Conservation (phyloP, 78 protist genomes). For the Dictyostelium citrinum region DNA sequence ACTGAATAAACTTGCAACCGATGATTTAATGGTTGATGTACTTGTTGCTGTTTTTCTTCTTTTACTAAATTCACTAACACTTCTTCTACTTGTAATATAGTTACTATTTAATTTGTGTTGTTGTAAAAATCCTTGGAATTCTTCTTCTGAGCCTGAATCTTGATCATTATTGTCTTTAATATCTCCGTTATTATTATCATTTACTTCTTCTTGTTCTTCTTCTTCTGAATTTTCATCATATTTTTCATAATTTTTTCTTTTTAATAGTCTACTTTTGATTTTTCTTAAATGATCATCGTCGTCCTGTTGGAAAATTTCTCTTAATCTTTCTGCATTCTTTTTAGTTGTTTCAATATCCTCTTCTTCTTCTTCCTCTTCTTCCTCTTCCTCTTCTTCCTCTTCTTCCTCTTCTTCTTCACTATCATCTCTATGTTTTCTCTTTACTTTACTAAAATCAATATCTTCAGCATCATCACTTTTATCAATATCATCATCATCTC, state of each 20-base stretch:
- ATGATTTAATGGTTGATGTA: not conserved
- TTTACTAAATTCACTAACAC: not conserved
- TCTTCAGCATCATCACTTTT: not conserved
- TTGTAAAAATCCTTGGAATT: not conserved
- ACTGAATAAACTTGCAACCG: not conserved
- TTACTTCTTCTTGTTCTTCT: not conserved
- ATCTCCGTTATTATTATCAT: not conserved
- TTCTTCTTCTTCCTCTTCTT: not conserved
- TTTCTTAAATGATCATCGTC: not conserved
- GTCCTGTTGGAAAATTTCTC: not conserved
- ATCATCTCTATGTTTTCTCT: not conserved
- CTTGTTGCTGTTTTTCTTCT: not conserved
- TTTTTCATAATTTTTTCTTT: not conserved
- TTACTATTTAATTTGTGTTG: not conserved
- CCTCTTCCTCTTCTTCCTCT: not conserved
- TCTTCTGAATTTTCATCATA: not conserved
- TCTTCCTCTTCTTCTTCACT: not conserved
- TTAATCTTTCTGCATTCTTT: conserved; percentile 1
- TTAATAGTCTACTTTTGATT: not conserved
- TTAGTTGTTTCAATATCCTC: not conserved
- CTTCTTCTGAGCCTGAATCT: not conserved
- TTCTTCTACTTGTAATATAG: not conserved
- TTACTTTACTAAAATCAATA: not conserved
- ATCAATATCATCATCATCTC: not conserved
- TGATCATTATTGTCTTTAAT: not conserved